phyloP scores from a whole-genome alignment of 257 asterid genomes.

The Rhazya stricta region DNA sequence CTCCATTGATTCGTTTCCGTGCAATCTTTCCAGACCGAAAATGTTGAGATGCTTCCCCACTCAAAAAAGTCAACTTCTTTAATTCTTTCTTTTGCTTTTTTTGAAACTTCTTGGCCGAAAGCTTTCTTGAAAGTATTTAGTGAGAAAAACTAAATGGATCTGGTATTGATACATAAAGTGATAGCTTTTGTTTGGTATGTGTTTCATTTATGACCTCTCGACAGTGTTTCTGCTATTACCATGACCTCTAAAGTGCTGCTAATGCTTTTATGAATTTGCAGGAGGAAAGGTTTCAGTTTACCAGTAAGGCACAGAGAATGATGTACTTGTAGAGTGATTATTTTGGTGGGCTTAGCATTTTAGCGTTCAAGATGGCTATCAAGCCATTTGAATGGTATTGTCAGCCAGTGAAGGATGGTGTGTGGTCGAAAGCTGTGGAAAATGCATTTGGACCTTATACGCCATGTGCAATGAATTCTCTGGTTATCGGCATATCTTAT shows the following conservation, averaged over 20 bases:
- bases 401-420: constrained; percentile 58
- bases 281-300: background rate
- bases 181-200: background rate
- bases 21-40: background rate
- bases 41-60: background rate
- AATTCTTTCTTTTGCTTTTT: background rate
- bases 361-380: constrained; percentile 39
- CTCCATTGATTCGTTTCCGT: background rate
- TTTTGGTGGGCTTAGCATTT: background rate
- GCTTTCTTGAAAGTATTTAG: background rate
- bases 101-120: background rate
- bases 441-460: constrained; percentile 73
- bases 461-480: constrained; percentile 65
- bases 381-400: constrained; percentile 68
- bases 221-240: background rate
- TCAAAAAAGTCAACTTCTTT: background rate
- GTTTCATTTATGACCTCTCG: background rate
- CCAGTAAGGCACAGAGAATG: background rate
- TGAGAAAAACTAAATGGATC: background rate
- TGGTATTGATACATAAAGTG: background rate
- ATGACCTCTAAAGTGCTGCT: too few species aligned
- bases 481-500: constrained; percentile 55
- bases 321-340: background rate
- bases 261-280: constrained; percentile 4
- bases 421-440: constrained; percentile 55